Base-by-base conservation (phyloP, 805 yeast genomes). In the Lipomyces yamadae region DNA sequence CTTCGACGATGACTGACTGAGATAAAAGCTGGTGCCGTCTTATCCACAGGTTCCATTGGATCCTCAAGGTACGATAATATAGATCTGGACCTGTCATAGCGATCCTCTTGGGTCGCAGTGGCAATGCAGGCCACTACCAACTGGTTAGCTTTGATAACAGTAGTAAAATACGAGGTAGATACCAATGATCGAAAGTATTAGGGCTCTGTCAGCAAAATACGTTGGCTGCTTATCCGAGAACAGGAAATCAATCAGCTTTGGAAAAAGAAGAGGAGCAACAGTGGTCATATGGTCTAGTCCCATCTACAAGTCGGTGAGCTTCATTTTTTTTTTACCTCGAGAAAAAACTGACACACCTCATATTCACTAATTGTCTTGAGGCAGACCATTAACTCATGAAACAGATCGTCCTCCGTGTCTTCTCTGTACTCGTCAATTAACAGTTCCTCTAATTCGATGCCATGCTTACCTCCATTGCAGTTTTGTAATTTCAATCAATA, bases 181-280 rank as follows among this genome's bases (percentile, higher is more conserved):
- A 56, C 62, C 32, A 15, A 68, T 30, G 8, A 68, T 35, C 11
- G 13, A 10, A 10, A 68, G n/a, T 13, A 68, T 62, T 10, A 58
- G 30, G 15, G 18, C 24, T 15, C 71, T 58, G 30, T 56, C 60
- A 10, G 67, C n/a, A 35, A 64, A 67, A 18, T 50, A 58, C 2
- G 59, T 10, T 11, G 70, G 71, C 35, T 66, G 69, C 13, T 29
- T 62, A 4, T 66, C 70, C 6, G 64, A 62, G 57, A 68, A 65
- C 15, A 65, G 48, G 29, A 62, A 48, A 18, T 53, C 42, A 30
- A 60, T n/a, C 24, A 65, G 45, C 5, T 34, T n/a, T n/a, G 68
- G 66, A 34, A 62, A 60, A 29, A 58, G 50, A 5, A 52, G 33
- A 15, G 65, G 37, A 4, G 65, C 56, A 4, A 67, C 30, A 4